Evolutionary conservation across 345 rosid species (phyloP), one percentile per base, ranked within the genome.

Genomic region (Passiflora organensis): DNA sequence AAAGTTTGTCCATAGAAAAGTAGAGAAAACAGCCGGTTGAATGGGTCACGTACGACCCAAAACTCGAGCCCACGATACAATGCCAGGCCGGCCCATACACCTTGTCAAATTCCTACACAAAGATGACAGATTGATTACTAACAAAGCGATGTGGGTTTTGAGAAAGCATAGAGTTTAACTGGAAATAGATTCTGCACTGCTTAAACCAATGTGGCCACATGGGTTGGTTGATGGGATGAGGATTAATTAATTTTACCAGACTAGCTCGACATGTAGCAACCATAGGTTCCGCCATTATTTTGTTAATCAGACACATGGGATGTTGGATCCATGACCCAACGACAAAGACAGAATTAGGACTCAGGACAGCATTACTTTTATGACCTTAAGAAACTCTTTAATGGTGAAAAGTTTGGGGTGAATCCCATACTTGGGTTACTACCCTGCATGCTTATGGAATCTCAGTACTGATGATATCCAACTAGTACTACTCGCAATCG

Each of bases 41-140:
- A 49, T 89, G 93, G 15, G 97, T 89, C 60, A 89, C 93, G 52
- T 72, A 89, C 12, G 97, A 84, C 24, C 97, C 97, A 42, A 86
- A 89, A 77, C 75, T 80, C 62, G 82, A 76, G 8, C 95, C 97
- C 68, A 89, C 95, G 1, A 89, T 86, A 72, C 97, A 89, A 65
- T 89, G 97, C 97, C 97, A 89, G 43, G 97, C 89, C 50, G 97
- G 90, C 39, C 97, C 95, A 72, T 86, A 89, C 53, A 67, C 81
- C 69, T 86, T 81, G 57, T 89, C 97, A 51, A 89, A 89, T 57
- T 89, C 97, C 95, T 86, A 86, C 78, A 43, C 11, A n/a, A 28
- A 28, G 3, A 28, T 2, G 8, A 28, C 34, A 8, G 34, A 28
- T 28, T 28, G 8, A n/a, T n/a, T n/a, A n/a, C n/a, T n/a, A n/a